These are phyloP conservation scores for Nothophoma quercina DNA, from an alignment of 2,329 filamentous ascomycete genomes.

Conservation along the genomic window DNA sequence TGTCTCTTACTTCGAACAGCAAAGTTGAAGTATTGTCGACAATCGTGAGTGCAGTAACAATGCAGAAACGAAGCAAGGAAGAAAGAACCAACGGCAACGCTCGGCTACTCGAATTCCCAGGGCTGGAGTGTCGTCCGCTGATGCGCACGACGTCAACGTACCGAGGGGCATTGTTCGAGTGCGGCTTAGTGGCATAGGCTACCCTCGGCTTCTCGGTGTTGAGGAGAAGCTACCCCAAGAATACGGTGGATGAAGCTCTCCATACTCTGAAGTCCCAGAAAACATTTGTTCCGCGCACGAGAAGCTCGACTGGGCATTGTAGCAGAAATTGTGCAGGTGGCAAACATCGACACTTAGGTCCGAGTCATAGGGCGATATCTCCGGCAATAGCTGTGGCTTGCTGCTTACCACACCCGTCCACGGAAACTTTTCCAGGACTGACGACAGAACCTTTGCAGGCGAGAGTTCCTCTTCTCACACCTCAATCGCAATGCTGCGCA, in stretches of 20 bases:
- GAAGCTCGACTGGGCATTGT: conserved; percentile 1
- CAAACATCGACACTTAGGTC: conserved; percentile 21
- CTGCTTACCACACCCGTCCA: conserved; percentile 25
- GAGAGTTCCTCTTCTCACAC: conserved; percentile 8
- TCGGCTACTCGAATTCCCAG: conserved; percentile 39
- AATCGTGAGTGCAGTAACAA: conserved; percentile 9
- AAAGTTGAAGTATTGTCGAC: conserved; percentile 2
- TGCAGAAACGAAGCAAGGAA: conserved; percentile 17
- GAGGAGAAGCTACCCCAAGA: conserved; percentile 13
- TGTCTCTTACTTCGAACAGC: conserved; percentile 24
- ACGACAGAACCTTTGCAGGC: conserved; percentile 1
- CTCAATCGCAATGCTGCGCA: conserved; percentile 47
- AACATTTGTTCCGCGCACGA: conserved; percentile 7
- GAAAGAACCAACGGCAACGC: conserved; percentile 36
- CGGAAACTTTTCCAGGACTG: conserved; percentile 8
- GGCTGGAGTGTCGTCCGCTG: conserved; percentile 13
- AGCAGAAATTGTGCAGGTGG: conserved; percentile 17
- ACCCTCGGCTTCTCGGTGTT: conserved; percentile 42
- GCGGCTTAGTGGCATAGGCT: conserved; percentile 34
- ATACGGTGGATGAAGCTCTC: neutral
- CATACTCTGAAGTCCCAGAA: neutral
- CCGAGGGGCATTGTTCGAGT: conserved; percentile 43
- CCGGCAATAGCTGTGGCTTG: conserved; percentile 17
- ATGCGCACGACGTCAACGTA: conserved; percentile 28
- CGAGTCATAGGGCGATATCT: conserved; percentile 27